These are phyloP conservation scores for Vanilla planifolia DNA, from an alignment of 106 monocot species.

Conservation along the genomic window DNA sequence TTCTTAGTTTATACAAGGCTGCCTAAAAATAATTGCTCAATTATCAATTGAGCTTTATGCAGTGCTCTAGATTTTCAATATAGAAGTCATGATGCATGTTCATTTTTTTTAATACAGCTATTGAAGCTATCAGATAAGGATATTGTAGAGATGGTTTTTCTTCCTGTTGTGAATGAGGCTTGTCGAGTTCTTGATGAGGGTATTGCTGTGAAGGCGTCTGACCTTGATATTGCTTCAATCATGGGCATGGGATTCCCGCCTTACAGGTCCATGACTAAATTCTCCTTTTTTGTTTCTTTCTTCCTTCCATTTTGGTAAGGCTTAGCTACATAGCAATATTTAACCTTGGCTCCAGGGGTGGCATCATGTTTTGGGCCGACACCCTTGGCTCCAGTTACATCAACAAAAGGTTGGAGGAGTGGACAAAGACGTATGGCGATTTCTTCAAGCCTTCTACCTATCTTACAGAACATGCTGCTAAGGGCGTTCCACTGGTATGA, in stretches of 20 bases:
- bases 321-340: background rate
- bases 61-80: too few species aligned
- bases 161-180: constrained; percentile 74
- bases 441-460: constrained; percentile 82
- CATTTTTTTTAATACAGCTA: constrained; percentile 29
- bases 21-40: too few species aligned
- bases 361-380: constrained; percentile 89
- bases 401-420: constrained; percentile 39
- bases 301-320: background rate
- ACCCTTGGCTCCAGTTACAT: constrained; percentile 61
- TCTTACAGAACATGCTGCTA: constrained; percentile 47
- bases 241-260: constrained; percentile 85
- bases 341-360: constrained; percentile 44
- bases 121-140: constrained; percentile 45
- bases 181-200: constrained; percentile 67
- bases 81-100: too few species aligned
- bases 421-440: constrained; percentile 60
- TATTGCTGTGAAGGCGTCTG: constrained; percentile 58
- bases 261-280: constrained; percentile 37
- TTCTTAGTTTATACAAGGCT: too few species aligned
- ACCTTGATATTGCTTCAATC: constrained; percentile 66
- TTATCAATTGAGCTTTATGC: too few species aligned
- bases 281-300: background rate
- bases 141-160: constrained; percentile 67
- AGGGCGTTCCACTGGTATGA: constrained; percentile 63